These are phyloP conservation scores for Angomonas deanei DNA, from an alignment of 208 protist genomes.

Conservation along the genomic window DNA sequence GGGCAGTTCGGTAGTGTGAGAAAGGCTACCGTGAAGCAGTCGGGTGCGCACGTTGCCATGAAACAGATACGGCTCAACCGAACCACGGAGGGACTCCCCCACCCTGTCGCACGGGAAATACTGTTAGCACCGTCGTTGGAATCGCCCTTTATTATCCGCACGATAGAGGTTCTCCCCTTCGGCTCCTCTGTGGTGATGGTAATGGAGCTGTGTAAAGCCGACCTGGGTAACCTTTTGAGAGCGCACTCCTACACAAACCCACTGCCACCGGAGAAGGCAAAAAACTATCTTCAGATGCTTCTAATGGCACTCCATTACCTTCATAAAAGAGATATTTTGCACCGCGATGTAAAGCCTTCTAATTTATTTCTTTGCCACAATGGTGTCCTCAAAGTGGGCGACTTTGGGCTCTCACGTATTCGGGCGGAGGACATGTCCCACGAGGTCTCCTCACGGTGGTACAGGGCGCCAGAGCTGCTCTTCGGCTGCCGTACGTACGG, in stretches of 20 bases:
- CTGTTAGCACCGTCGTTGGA: slow-evolving; percentile 39
- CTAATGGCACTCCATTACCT: slow-evolving; percentile 56
- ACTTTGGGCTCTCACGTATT: slow-evolving; percentile 53
- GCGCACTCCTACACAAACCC: slow-evolving; percentile 18
- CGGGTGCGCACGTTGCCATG: slow-evolving; percentile 55
- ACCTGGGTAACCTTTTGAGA: slow-evolving; percentile 40
- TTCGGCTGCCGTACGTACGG: slow-evolving; percentile 71
- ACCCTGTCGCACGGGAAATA: slow-evolving; percentile 71
- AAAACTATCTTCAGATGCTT: slow-evolving; percentile 51
- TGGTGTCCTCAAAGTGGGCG: slow-evolving; percentile 39
- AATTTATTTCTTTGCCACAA: slow-evolving; percentile 72
- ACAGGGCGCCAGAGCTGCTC: slow-evolving; percentile 87
- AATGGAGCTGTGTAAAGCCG: slow-evolving; percentile 71
- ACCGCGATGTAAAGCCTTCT: slow-evolving; percentile 85
- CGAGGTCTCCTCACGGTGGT: slow-evolving; percentile 86
- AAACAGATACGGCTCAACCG: slow-evolving; percentile 58
- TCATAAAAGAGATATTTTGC: slow-evolving; percentile 58
- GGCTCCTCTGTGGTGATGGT: slow-evolving; percentile 61
- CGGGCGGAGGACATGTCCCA: slow-evolving; percentile 64
- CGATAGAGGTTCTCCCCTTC: slow-evolving; percentile 58
- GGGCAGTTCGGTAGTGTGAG: slow-evolving; percentile 73
- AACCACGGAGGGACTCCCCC: slow-evolving; percentile 67
- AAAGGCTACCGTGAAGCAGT: slow-evolving; percentile 38
- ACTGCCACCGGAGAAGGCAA: slow-evolving; percentile 17
- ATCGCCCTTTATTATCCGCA: slow-evolving; percentile 54